Conservation (phyloP, 116 monocot species). For the Dioscorea cayenensis region DNA sequence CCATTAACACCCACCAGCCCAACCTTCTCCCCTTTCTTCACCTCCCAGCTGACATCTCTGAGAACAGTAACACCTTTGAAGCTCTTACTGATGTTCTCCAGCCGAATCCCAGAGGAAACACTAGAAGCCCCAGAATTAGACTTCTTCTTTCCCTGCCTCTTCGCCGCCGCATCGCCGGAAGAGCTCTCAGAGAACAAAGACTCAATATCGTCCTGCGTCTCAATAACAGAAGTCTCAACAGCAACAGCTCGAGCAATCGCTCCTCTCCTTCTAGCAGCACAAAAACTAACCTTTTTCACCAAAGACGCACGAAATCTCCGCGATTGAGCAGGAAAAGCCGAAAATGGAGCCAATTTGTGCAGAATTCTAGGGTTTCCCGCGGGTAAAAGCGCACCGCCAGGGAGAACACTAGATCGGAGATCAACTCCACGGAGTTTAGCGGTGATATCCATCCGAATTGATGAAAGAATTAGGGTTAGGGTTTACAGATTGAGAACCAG, state of each 20-base stretch:
- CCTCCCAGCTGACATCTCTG: conserved; percentile 91
- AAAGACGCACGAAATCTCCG: conserved; percentile 6
- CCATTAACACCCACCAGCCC: conserved; percentile 95
- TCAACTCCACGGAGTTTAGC: conserved; percentile 39
- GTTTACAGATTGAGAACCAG: too few relatives aligned
- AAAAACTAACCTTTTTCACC: conserved; percentile 2
- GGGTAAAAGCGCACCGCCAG: conserved; percentile 15
- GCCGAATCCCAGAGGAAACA: conserved; percentile 66
- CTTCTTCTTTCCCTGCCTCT: conserved; percentile 45
- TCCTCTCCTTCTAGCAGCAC: conserved; percentile 1
- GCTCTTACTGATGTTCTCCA: conserved; percentile 82
- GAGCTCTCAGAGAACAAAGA: conserved; percentile 52
- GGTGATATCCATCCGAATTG: conserved; percentile 52
- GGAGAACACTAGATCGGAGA: conserved; percentile 41
- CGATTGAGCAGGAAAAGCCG: not conserved
- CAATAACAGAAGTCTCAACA: conserved; percentile 23
- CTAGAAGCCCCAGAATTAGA: conserved; percentile 57
- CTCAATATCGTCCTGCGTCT: conserved; percentile 33
- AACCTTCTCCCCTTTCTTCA: conserved; percentile 91
- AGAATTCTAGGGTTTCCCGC: not conserved
- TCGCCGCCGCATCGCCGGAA: conserved; percentile 3
- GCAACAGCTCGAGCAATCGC: conserved; percentile 18
- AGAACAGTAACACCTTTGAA: conserved; percentile 73
- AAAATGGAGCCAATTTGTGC: conserved; percentile 3
- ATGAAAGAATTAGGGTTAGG: not conserved